These are phyloP conservation scores for Scytalidium lignicola DNA, from an alignment of 2,329 filamentous ascomycete genomes.

Conservation along the genomic window DNA sequence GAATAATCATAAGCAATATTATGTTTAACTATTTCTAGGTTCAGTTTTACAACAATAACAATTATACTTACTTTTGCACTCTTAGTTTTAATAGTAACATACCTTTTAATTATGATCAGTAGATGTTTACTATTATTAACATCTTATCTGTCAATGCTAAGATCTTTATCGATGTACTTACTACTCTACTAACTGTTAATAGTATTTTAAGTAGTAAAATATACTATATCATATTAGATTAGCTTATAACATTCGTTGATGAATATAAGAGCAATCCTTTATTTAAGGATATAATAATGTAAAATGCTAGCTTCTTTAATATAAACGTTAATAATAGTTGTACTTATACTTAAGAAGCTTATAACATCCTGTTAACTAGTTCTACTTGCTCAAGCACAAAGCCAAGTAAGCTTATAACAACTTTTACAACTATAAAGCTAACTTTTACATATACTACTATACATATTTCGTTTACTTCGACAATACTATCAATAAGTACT, in stretches of 20 bases:
- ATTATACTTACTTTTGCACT: constrained; percentile 13
- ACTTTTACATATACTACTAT: background rate
- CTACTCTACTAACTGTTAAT: constrained; percentile 29
- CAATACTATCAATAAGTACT: constrained; percentile 1
- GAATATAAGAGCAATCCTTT: constrained; percentile 24
- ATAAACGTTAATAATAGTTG: constrained; percentile 29
- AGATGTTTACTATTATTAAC: constrained; percentile 19
- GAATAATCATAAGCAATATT: constrained; percentile 31
- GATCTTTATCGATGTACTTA: constrained; percentile 27
- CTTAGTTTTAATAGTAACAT: constrained; percentile 12
- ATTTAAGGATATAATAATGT: constrained; percentile 37
- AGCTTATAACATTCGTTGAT: constrained; percentile 26
- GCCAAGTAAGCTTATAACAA: background rate
- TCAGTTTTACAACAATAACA: constrained; percentile 40
- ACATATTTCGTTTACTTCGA: background rate
- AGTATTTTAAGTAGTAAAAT: constrained; percentile 26
- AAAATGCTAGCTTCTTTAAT: constrained; percentile 37
- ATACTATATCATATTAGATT: constrained; percentile 30
- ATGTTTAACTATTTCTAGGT: constrained; percentile 39
- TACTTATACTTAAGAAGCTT: constrained; percentile 36
- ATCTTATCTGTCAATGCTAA: constrained; percentile 22
- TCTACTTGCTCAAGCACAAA: constrained; percentile 18
- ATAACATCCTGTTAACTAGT: constrained; percentile 31
- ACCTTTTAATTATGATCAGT: constrained; percentile 23
- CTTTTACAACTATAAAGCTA: background rate